These are phyloP conservation scores for Nicotiana noctiflora DNA, from an alignment of 257 asterid genomes.

Conservation along the genomic window DNA sequence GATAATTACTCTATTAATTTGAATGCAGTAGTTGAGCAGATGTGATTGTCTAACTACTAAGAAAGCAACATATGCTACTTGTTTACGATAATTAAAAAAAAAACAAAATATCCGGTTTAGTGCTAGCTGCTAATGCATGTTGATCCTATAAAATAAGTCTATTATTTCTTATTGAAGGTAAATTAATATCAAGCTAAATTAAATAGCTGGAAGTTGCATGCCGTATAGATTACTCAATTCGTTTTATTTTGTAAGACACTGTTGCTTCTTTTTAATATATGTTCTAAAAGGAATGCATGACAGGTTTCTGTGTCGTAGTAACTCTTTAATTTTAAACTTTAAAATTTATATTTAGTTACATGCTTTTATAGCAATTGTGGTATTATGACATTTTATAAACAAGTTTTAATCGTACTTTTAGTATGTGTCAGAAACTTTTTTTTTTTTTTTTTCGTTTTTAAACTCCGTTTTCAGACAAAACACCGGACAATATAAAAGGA, in stretches of 20 bases:
- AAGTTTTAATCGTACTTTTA: too few relatives aligned
- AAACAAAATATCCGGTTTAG: not conserved
- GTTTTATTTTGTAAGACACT: not conserved
- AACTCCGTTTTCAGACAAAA: too few relatives aligned
- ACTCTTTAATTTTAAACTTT: too few relatives aligned
- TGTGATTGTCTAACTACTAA: slow-evolving; percentile 15
- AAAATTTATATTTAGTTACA: too few relatives aligned
- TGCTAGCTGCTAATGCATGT: not conserved
- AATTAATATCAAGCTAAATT: not conserved
- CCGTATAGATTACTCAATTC: not conserved
- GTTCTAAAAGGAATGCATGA: too few relatives aligned
- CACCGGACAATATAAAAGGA: too few relatives aligned
- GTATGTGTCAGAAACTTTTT: too few relatives aligned
- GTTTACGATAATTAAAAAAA: not conserved
- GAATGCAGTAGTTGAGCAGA: slow-evolving; percentile 2
- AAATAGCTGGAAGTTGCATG: not conserved
- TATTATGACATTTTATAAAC: too few relatives aligned
- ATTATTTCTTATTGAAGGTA: not conserved
- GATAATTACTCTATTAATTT: not conserved
- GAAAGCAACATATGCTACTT: slow-evolving; percentile 18
- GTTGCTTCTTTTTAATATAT: too few relatives aligned
- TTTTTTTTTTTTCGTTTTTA: too few relatives aligned
- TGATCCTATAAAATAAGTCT: not conserved
- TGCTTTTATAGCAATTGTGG: too few relatives aligned
- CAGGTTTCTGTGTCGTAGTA: too few relatives aligned